These are phyloP conservation scores for Microbotryomycetes sp. DNA, from an alignment of 1,284 basidiomycete genomes.

Conservation along the genomic window DNA sequence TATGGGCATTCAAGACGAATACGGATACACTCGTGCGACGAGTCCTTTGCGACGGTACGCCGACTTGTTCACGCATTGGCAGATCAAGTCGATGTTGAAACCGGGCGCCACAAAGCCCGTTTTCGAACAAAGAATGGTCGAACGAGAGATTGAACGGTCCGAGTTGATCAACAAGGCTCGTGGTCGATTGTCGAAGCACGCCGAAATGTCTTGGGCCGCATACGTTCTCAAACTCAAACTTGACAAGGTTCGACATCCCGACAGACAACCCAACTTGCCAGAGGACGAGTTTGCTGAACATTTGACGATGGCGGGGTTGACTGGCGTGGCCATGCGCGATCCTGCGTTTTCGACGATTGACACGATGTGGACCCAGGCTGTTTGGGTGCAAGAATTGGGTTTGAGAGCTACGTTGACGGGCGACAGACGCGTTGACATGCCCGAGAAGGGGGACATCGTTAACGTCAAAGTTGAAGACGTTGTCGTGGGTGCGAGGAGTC, in stretches of 20 bases:
- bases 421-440: constrained; percentile 1
- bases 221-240: constrained; percentile 26
- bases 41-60: constrained; percentile 78
- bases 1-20: constrained; percentile 64
- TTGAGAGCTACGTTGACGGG: constrained; percentile 9
- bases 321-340: constrained; percentile 12
- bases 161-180: constrained; percentile 11
- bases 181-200: constrained; percentile 5
- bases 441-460: constrained; percentile 7
- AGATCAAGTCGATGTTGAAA: constrained; percentile 68
- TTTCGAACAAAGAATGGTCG: not conserved
- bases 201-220: constrained; percentile 23
- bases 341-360: constrained; percentile 8
- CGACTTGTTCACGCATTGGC: constrained; percentile 87
- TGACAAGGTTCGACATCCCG: constrained; percentile 1
- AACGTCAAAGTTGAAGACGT: constrained; percentile 13
- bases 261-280: not conserved
- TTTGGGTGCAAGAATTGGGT: constrained; percentile 22
- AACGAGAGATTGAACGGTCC: constrained; percentile 5
- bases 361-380: constrained; percentile 13
- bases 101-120: not conserved
- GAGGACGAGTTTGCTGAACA: constrained; percentile 7
- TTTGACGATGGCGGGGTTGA: constrained; percentile 9
- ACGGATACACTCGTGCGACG: constrained; percentile 71
- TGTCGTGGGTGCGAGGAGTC: constrained; percentile 8